Evolutionary conservation across 345 rosid species (phyloP), one percentile per base, ranked within the genome.

Genomic region (Orychophragmus violaceus): DNA sequence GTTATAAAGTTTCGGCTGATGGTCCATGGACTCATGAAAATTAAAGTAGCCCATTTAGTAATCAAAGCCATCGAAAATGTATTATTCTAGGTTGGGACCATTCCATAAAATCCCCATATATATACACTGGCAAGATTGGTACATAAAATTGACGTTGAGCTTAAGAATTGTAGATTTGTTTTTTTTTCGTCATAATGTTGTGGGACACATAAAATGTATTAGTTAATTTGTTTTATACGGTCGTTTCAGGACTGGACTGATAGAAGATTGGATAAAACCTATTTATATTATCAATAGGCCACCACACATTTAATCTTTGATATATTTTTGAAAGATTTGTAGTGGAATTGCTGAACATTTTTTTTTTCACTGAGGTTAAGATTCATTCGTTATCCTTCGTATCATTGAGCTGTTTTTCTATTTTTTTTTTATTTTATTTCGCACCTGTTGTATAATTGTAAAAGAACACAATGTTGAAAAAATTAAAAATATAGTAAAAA

Each of bases 21-120:
- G 64, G 69, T 54, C 69, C 69, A 54, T 70, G 56, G 62, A 62
- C 68, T 52, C 62, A 17, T 25, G 6, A 2, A 30, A 23, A 52
- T 22, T 24, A 46, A 18, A 9, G 44, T 60, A 63, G 69, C 63
- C 75, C 75, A 70, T 32, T 24, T 12, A 62, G 36, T 41, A 21
- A 37, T 37, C 44, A 57, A 59, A 69, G 18, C 19, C 59, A 69
- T 29, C 0, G 2, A 59, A 50, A 13, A 27, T 9, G 24, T 21
- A 17, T 21, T 7, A 30, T 29, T 16, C 21, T 61, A 21, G 18
- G 2, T 5, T 36, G 7, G 66, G 66, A 35, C 73, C 66, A 59
- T 29, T 46, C 29, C 57, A 33, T 18, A 57, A 68, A 57, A 32
- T 29, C 64, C 46, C 13, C 56, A 17, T 16, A 56, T 16, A 56